These are phyloP conservation scores for Leccinellum albellum DNA, from an alignment of 768 basidiomycete species.

Conservation along the genomic window DNA sequence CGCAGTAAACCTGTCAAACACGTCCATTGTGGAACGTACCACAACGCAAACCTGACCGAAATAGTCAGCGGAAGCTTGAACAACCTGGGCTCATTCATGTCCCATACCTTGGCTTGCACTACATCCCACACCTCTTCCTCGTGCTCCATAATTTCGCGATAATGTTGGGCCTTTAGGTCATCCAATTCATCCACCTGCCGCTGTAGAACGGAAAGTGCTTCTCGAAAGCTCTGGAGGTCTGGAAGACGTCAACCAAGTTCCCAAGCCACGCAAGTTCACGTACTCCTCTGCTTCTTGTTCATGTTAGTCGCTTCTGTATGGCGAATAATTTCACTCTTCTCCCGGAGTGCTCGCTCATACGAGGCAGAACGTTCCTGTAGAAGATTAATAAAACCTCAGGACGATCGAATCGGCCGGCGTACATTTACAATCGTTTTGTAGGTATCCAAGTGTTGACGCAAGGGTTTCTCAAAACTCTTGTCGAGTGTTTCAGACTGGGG, in stretches of 20 bases:
- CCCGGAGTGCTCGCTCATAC: conserved; percentile 78
- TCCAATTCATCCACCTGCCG: conserved; percentile 91
- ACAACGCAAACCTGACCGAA: conserved; percentile 63
- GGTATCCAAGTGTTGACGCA: conserved; percentile 78
- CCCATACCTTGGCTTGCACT: conserved; percentile 73
- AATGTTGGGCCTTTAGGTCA: conserved; percentile 78
- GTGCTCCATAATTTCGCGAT: conserved; percentile 84
- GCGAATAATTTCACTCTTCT: conserved; percentile 81
- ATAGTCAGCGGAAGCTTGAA: conserved; percentile 14
- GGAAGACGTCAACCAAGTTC: conserved; percentile 9
- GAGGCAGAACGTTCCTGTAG: conserved; percentile 75
- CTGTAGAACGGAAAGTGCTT: conserved; percentile 77
- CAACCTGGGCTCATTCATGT: background rate
- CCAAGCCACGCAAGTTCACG: conserved; percentile 26
- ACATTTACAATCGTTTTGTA: conserved; percentile 76
- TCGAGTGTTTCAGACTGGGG: conserved; percentile 78
- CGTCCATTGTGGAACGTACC: conserved; percentile 86
- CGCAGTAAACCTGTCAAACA: conserved; percentile 82
- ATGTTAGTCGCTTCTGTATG: conserved; percentile 83
- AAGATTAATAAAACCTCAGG: conserved; percentile 2
- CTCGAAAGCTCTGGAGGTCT: conserved; percentile 88
- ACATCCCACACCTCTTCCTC: conserved; percentile 96
- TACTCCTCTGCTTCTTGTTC: conserved; percentile 83
- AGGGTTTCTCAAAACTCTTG: conserved; percentile 83
- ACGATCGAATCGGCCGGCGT: conserved; percentile 18